Base-by-base conservation (phyloP, 2,329 filamentous ascomycete species). In the Aureobasidium sp. region DNA sequence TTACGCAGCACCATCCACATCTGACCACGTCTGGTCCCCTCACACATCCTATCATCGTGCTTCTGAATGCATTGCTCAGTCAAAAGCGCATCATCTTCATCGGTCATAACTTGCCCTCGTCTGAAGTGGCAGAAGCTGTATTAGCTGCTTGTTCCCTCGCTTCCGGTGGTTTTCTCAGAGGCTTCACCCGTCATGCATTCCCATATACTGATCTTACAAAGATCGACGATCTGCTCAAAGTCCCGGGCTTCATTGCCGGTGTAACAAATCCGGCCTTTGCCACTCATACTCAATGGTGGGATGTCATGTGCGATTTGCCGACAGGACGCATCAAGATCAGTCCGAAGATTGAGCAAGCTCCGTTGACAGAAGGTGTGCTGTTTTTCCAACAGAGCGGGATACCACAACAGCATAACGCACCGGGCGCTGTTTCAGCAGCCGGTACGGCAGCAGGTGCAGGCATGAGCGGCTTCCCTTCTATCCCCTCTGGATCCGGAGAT, bases 131-230 rank as follows among this genome's bases (percentile, higher is more conserved):
- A 1, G 93, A 99, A 77, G 93, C 94, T n/a, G 94, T 99, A 3
- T 82, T 99, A 9, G 94, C 91, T n/a, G 92, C 94, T 1, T 99
- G 94, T 74, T 91, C 94, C 12, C 82, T 99, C 51, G 93, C 89
- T 15, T 97, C 92, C 13, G 94, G 94, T 12, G 93, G 94, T 6
- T 80, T 96, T n/a, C 79, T 99, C 39, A 84, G 92, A 62, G 94
- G 94, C 32, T 99, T 99, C 75, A 96, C 93, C 9, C 85, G 94
- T 20, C 91, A 97, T 76, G 94, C 94, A 0, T 99, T 99, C 72
- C 94, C 94, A 2, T 99, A 99, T 72, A 99, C 94, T 0, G 94
- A 99, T 77, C 81, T 99, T 47, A 97, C 91, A 66, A 99, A 99
- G 76, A 92, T 99, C 64, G 94, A 99, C 67, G 94, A 97, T 72